Evolutionary conservation across 2,329 filamentous ascomycete genomes (phyloP), one percentile per base, ranked within the genome.

Genomic region (Metarhizium rileyi): DNA sequence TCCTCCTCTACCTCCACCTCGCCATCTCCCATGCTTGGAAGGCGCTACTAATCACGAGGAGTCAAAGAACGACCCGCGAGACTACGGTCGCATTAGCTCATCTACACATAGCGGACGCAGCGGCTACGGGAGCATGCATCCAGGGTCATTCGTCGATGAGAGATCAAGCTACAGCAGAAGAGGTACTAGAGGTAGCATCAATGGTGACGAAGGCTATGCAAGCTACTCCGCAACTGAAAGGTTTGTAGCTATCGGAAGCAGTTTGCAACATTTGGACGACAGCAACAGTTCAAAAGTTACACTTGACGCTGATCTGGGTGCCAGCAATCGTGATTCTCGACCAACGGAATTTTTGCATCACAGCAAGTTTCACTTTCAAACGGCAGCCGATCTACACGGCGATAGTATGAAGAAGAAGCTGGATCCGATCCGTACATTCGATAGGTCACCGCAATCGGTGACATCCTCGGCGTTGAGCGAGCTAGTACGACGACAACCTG

Each of bases 401-500:
- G 72, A 68, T 51, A 70, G 65, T 47, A 70, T 80, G 59, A 72
- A 78, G 52, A 76, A 75, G 61, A 81, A 77, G 63, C 66, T 81
- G n/a, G 71, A 79, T 50, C 69, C 71, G 1, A 62, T 70, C 35
- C 67, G 71, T 35, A 67, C 64, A 0, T 57, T 71, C n/a, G 72
- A 75, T 50, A 73, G 68, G 16, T 70, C 72, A 8, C 69, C 73
- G 22, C 68, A 69, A 45, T 72, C 73, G 9, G 64, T 66, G 4
- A 63, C 76, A 5, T 71, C 68, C 50, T 62, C 68, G 9, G 73
- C 72, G 2, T 55, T 68, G 22, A 66, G 62, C 49, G 71, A 74
- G 7, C 58, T 66, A 20, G 57, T 66, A 2, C 63, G 67, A 40
- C 65, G 70, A 16, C 58, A 64, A 30, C 62, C 66, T 27, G 67